phyloP scores from a whole-genome alignment of 176 grass and related monocot species.

The Carex myosuroides region DNA sequence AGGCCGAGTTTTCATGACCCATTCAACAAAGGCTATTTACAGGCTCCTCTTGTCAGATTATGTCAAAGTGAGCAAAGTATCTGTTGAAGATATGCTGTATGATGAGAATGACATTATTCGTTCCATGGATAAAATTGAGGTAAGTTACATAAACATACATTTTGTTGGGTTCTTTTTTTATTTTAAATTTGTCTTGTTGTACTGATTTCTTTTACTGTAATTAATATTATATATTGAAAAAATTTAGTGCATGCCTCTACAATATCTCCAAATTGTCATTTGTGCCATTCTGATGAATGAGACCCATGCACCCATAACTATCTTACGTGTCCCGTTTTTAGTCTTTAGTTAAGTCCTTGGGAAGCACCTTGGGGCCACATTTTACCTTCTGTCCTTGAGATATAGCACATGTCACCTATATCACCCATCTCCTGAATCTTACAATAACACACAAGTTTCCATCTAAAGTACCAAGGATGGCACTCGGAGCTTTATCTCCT shows the following conservation, averaged over 20 bases:
- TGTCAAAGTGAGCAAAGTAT: constrained; percentile 96
- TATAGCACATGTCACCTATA: neutral
- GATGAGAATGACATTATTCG: constrained; percentile 81
- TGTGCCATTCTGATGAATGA: neutral
- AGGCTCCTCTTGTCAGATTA: constrained; percentile 73
- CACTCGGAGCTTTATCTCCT: neutral
- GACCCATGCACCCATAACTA: neutral
- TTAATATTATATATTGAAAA: neutral
- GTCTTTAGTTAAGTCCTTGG: neutral
- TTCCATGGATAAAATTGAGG: constrained; percentile 93
- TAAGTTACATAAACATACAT: constrained; percentile 9
- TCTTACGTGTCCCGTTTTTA: neutral
- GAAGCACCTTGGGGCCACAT: neutral
- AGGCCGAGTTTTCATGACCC: constrained; percentile 93
- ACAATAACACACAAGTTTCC: neutral
- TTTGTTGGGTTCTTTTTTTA: neutral
- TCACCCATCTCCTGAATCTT: neutral
- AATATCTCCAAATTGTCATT: too few relatives aligned
- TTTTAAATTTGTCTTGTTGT: neutral
- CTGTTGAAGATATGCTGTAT: constrained; percentile 85
- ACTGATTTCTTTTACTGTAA: neutral
- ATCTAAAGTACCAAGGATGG: neutral
- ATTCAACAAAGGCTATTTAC: constrained; percentile 95
- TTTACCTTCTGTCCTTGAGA: neutral
- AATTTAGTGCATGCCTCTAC: constrained; percentile 5